Evolutionary conservation across 2,329 filamentous ascomycete genomes (phyloP).

Genomic region (Diaporthe humulicola): DNA sequence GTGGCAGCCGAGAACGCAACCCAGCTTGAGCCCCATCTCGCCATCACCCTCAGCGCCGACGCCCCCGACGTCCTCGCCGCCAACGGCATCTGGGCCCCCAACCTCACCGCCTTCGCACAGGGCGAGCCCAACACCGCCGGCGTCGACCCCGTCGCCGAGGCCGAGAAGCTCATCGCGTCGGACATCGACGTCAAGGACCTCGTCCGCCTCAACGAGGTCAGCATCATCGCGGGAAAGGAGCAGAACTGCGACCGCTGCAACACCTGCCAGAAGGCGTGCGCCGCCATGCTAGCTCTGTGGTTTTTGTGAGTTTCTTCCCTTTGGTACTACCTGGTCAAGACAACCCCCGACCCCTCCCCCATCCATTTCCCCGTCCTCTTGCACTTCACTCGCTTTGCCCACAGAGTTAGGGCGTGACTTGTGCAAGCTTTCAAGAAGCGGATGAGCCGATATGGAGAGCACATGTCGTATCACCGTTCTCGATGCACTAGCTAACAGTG

Average conservation of each 20-base stretch:
- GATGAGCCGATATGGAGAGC: not conserved
- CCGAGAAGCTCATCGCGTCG: not conserved
- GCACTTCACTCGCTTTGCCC: too few relatives aligned
- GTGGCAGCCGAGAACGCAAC: too few relatives aligned
- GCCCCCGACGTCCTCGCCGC: slow-evolving; percentile 1
- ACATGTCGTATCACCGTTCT: not conserved
- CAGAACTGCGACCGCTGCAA: not conserved
- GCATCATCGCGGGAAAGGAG: not conserved
- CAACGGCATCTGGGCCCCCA: slow-evolving; percentile 21
- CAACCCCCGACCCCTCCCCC: not conserved
- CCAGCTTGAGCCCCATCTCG: not conserved
- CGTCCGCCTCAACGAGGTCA: not conserved
- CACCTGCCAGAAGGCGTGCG: not conserved
- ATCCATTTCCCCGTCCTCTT: too few relatives aligned
- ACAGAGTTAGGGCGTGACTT: too few relatives aligned
- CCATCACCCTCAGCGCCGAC: not conserved
- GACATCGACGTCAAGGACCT: slow-evolving; percentile 15
- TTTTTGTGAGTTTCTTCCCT: not conserved
- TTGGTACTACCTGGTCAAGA: not conserved
- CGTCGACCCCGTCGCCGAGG: slow-evolving; percentile 16
- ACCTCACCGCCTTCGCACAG: not conserved
- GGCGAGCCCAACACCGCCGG: not conserved
- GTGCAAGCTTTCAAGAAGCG: too few relatives aligned
- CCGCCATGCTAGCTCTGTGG: not conserved
- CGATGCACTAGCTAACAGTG: not conserved